Percentiles rank a stretch among this genome's conserved stretches.
phyloP scores from a whole-genome alignment of 164 flowering plant genomes.

The Berberis thunbergii region DNA sequence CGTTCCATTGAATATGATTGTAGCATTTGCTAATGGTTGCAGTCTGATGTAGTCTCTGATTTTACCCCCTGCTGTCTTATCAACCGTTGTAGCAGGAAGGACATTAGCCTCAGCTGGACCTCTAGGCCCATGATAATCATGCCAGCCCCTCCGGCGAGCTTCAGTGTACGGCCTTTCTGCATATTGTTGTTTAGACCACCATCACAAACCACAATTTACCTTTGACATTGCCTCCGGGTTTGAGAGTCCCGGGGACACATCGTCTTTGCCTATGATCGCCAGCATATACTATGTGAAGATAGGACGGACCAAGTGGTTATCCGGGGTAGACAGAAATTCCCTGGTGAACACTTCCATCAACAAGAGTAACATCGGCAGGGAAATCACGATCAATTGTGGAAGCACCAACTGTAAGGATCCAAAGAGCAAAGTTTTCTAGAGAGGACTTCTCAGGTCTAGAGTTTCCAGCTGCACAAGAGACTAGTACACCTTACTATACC shows the following conservation, averaged over 20 bases:
- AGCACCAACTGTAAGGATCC: neutral
- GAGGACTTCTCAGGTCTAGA: neutral
- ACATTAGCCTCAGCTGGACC: neutral
- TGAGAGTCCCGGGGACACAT: neutral
- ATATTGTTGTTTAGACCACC: neutral
- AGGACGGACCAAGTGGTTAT: neutral
- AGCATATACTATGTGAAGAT: neutral
- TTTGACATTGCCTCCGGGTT: neutral
- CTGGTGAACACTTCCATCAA: neutral
- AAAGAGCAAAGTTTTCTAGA: neutral
- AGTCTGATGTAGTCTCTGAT: neutral
- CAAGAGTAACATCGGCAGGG: neutral
- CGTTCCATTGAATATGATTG: neutral
- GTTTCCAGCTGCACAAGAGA: neutral
- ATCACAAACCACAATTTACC: neutral
- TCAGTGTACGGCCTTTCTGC: neutral
- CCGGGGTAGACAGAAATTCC: neutral
- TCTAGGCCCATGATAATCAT: neutral
- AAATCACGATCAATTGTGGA: neutral
- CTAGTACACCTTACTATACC: neutral
- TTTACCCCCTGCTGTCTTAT: neutral
- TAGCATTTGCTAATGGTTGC: neutral
- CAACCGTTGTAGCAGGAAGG: neutral
- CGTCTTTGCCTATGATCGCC: neutral
- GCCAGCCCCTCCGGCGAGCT: neutral